phyloP scores from a whole-genome alignment of 1,284 basidiomycete genomes.

The Fereydounia khargensis region DNA sequence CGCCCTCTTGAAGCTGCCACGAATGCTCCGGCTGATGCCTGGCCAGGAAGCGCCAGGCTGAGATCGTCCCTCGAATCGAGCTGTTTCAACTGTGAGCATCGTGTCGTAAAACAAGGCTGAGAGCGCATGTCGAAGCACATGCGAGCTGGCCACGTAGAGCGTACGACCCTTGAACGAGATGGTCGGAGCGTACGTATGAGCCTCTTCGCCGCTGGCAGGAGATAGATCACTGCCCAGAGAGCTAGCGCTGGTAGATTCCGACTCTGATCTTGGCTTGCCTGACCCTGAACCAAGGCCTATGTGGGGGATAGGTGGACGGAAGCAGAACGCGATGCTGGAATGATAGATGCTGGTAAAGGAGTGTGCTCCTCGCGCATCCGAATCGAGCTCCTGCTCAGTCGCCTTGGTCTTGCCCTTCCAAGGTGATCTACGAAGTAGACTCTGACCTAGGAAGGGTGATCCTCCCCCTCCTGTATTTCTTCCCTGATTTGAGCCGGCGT shows the following conservation, averaged over 20 bases:
- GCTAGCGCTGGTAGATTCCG: background rate
- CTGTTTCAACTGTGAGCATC: slow-evolving; percentile 31
- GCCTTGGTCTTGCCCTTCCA: slow-evolving; percentile 8
- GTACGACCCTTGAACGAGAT: slow-evolving; percentile 46
- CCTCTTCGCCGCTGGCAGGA: background rate
- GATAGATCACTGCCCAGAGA: background rate
- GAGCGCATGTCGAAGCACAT: slow-evolving; percentile 42
- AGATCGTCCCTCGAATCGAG: slow-evolving; percentile 30
- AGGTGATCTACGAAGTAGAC: slow-evolving; percentile 7
- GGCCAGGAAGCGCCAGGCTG: slow-evolving; percentile 18
- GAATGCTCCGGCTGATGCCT: slow-evolving; percentile 18
- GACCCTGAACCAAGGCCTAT: slow-evolving; percentile 5
- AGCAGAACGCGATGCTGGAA: slow-evolving; percentile 37
- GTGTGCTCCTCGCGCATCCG: background rate
- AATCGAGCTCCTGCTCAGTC: background rate
- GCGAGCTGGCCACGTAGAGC: slow-evolving; percentile 43
- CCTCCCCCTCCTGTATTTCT: too few species aligned
- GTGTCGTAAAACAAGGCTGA: slow-evolving; percentile 41
- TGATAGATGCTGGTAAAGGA: slow-evolving; percentile 36
- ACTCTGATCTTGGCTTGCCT: too few species aligned
- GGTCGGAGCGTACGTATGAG: slow-evolving; percentile 6
- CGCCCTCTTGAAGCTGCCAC: background rate
- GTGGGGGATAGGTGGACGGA: slow-evolving; percentile 26
- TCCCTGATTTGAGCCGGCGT: too few species aligned
- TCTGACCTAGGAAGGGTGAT: slow-evolving; percentile 27